Base-by-base conservation (phyloP, 2,329 filamentous ascomycete genomes). In the Talaromyces sp. region DNA sequence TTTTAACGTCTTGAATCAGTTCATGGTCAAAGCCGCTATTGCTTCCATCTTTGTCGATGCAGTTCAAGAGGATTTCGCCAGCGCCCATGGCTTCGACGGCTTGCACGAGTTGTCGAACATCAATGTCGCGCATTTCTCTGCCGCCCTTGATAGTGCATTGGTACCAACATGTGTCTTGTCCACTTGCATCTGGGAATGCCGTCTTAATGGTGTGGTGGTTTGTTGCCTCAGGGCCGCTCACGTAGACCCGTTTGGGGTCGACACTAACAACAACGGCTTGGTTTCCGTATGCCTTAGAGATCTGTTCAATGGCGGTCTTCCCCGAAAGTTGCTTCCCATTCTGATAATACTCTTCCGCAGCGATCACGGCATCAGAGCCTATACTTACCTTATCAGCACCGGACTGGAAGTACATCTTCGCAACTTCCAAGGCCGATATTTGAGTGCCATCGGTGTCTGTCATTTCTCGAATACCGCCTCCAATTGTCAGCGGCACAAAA, bases 301-400 rank as follows among this genome's bases (percentile, higher is more conserved):
- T 99, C 69, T 92, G 91, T 82, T 99, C 96, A 73, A 99, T 97
- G 64, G 95, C 93, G 0, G 94, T 97, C 72, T 85, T 90, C 45
- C 94, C 93, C 22, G 85, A 87, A 41, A 96, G 82, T 64, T 85
- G 87, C 70, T 85, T 83, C 31, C 89, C 90, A 11, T 84, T 82
- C 10, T 86, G 84, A 78, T 93, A 92, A 82, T 96, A 99, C 72
- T 94, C 90, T 77, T 98, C 93, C 0, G 95, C 95, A 37, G 95
- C 95, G 52, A 89, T 85, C 31, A 99, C 96, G 64, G 95, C 95
- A 77, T 99, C 95, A 8, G 91, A 96, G 10, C 95, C 95, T 73
- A 99, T 97, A 60, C 91, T 96, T 64, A 99, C 93, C 81, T 99
- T 99, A 82, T 99, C 95, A 31, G 95, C 95, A 67, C 95, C 95